Conservation (phyloP, 2,329 filamentous ascomycete species). For the Volutella citrinella region DNA sequence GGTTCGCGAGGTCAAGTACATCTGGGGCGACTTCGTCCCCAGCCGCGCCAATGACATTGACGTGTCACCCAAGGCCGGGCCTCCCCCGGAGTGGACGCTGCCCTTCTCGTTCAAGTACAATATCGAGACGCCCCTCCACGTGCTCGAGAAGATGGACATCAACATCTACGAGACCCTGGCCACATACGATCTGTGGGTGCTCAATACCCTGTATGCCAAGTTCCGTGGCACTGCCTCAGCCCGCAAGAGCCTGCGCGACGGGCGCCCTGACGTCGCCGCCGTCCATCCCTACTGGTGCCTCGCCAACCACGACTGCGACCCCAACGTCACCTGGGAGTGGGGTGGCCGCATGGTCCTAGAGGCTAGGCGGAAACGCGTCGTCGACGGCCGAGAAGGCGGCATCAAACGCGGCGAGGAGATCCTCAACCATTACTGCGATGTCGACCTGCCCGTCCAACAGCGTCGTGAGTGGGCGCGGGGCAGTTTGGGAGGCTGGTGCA, state of each 20-base stretch:
- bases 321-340: conserved; percentile 95
- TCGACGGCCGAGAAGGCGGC: conserved; percentile 51
- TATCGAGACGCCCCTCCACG: conserved; percentile 69
- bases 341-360: conserved; percentile 72
- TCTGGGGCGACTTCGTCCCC: conserved; percentile 66
- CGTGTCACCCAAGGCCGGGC: conserved; percentile 50
- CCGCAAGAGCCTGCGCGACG: conserved; percentile 70
- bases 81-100: conserved; percentile 63
- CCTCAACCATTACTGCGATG: conserved; percentile 91
- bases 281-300: conserved; percentile 96
- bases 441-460: conserved; percentile 72
- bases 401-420: conserved; percentile 81
- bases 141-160: conserved; percentile 81
- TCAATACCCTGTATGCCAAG: conserved; percentile 90
- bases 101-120: conserved; percentile 78
- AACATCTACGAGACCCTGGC: conserved; percentile 63
- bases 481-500: conserved; percentile 83
- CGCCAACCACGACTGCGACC: conserved; percentile 93
- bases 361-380: conserved; percentile 56
- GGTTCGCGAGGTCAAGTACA: conserved; percentile 62
- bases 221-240: conserved; percentile 92
- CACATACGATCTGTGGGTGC: conserved; percentile 72
- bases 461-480: conserved; percentile 86
- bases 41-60: conserved; percentile 51
- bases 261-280: conserved; percentile 84